A percentile compares a stretch with the other conserved stretches of the same genome.
Evolutionary conservation across 805 yeast genomes (phyloP).

Genomic region (Pichia manshurica): DNA sequence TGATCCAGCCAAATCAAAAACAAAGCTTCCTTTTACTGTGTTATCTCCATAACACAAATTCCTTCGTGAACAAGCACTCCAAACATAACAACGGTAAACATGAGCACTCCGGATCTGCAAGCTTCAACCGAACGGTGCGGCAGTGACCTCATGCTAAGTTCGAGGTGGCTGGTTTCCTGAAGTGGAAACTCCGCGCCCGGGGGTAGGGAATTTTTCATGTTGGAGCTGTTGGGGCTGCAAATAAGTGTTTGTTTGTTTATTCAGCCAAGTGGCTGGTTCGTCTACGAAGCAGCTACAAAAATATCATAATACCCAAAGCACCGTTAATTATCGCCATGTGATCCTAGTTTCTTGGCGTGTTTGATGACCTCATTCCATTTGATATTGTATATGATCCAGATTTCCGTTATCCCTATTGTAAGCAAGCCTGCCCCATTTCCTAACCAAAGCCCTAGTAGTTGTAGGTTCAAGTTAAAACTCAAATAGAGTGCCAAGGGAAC

Average conservation of each 20-base stretch:
- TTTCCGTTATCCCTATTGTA: conserved; percentile 46
- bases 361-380: conserved; percentile 48
- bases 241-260: too few relatives aligned
- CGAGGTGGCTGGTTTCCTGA: neutral
- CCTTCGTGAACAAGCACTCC: neutral
- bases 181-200: neutral
- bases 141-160: too few relatives aligned
- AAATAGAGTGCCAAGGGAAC: conserved; percentile 59
- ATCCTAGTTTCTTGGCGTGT: conserved; percentile 18
- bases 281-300: too few relatives aligned
- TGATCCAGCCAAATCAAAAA: conserved; percentile 8
- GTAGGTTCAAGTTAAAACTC: conserved; percentile 43
- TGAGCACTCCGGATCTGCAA: too few relatives aligned
- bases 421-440: conserved; percentile 65
- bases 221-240: too few relatives aligned
- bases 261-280: neutral
- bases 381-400: conserved; percentile 40
- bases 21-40: too few relatives aligned
- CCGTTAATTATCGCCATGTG: conserved; percentile 3
- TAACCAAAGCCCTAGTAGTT: conserved; percentile 64
- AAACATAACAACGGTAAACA: neutral
- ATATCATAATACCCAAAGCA: too few relatives aligned
- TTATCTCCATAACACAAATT: too few relatives aligned
- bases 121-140: too few relatives aligned
- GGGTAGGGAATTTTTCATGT: too few relatives aligned